phyloP scores from a whole-genome alignment of 345 rosid species.

The Hibiscus syriacus region DNA sequence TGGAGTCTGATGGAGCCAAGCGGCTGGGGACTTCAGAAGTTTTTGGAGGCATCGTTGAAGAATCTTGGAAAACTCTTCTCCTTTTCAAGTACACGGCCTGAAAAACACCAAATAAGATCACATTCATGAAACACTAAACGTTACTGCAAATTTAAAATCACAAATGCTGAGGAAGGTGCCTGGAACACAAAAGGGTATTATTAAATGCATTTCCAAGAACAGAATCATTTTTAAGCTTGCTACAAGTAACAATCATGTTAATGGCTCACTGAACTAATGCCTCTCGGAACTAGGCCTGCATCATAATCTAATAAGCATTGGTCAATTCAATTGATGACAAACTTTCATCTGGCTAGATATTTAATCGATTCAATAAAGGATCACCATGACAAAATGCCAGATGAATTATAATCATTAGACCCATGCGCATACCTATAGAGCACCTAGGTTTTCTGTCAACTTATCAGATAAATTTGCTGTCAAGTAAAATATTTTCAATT shows the following conservation, averaged over 20 bases:
- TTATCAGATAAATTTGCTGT: background rate
- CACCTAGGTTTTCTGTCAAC: background rate
- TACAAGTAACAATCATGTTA: background rate
- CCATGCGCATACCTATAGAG: background rate
- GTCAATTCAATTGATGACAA: background rate
- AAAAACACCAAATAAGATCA: constrained; percentile 15
- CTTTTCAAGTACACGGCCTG: constrained; percentile 83
- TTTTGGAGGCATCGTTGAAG: constrained; percentile 38
- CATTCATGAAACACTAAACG: background rate
- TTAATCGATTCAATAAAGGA: background rate
- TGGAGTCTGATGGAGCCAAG: constrained; percentile 37
- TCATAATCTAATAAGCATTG: background rate
- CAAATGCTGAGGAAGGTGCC: background rate
- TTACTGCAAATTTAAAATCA: background rate
- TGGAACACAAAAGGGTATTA: background rate
- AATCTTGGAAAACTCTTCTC: constrained; percentile 40
- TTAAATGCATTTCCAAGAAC: background rate
- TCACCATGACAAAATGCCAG: background rate
- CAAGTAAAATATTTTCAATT: background rate
- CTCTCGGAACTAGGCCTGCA: background rate
- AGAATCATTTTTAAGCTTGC: background rate
- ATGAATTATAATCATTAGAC: background rate
- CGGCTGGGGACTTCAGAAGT: constrained; percentile 33
- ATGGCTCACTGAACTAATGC: constrained; percentile 1
- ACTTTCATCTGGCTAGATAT: background rate